Percentiles rank a stretch among this genome's conserved stretches.
These are phyloP conservation scores for Apiospora malaysiana DNA, from an alignment of 2,329 filamentous ascomycete species.

Conservation along the genomic window DNA sequence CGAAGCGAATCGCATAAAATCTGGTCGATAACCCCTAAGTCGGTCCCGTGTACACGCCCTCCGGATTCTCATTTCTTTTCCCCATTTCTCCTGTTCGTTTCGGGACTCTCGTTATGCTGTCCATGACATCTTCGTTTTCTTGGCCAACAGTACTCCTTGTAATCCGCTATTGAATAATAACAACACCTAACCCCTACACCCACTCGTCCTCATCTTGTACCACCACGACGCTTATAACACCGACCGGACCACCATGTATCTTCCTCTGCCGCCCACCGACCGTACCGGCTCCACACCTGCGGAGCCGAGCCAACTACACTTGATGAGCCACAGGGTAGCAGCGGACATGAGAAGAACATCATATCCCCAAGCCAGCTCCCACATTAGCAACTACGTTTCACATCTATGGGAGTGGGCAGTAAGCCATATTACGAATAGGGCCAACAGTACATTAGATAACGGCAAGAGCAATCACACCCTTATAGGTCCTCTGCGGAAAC, in stretches of 20 bases:
- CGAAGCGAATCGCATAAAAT: background rate
- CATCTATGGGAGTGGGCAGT: background rate
- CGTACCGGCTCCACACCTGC: background rate
- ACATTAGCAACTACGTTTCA: background rate
- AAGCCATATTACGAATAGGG: background rate
- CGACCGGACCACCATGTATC: background rate
- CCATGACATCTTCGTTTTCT: background rate
- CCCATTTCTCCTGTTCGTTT: background rate
- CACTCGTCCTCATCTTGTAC: background rate
- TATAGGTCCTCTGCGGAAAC: constrained; percentile 23
- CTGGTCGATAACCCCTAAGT: background rate
- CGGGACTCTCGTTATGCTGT: background rate
- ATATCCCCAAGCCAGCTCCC: background rate
- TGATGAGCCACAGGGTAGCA: background rate
- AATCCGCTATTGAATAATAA: background rate
- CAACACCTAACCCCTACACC: background rate
- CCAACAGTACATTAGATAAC: background rate
- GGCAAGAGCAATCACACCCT: background rate
- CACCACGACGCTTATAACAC: background rate
- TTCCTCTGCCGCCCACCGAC: background rate
- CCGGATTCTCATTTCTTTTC: background rate
- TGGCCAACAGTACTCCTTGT: background rate
- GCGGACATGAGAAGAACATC: background rate
- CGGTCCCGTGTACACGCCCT: background rate
- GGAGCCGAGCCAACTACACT: background rate